Evolutionary conservation across 495 filamentous ascomycete genomes (phyloP), one percentile per base, ranked within the genome.

Genomic region (Trichoderma asperelloides): DNA sequence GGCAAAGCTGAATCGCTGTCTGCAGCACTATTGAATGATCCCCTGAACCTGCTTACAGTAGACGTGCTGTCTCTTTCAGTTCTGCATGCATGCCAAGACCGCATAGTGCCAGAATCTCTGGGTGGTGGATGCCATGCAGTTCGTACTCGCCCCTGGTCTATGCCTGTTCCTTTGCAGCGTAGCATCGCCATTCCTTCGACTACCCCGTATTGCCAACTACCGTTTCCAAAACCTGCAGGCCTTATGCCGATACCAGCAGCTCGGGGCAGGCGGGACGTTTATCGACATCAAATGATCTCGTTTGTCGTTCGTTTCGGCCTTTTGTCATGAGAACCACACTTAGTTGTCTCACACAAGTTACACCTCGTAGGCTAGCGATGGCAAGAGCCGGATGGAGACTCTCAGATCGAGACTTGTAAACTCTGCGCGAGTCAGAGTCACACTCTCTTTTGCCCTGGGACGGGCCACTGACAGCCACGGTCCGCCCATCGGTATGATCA

Each of bases 381-480:
- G 9, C 33, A 37, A 37, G 33, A 37, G 43, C n/a, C 13, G 11
- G 55, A 30, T 60, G 55, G 55, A 30, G 55, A 28, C 25, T 18
- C 55, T 28, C 27, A 21, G 55, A 60, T 60, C 55, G 55, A 60
- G 11, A 6, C 55, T 13, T 60, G 25, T 60, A 15, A 12, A 13
- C 27, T 16, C 55, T 60, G 27, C 55, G 25, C 55, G 55, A 60
- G 55, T 60, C 55, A 60, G 55, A 4, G 5, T 37, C 25, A 11
- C 27, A 4, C 25, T 12, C 55, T 37, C 9, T 15, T 18, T 30
- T 30, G 55, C 8, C 3, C 55, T 28, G 55, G 55, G 55, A 18
- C 55, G 55, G 55, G 55, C 55, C 55, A 60, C 55, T 60, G 55
- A 60, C 55, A 60, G 55, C n/a, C n/a, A 28, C 55, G 55, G 55